Evolutionary conservation across 495 filamentous ascomycete species (phyloP), one percentile per base, ranked within the genome.

Genomic region (Hyphodiscus hymeniophilus): DNA sequence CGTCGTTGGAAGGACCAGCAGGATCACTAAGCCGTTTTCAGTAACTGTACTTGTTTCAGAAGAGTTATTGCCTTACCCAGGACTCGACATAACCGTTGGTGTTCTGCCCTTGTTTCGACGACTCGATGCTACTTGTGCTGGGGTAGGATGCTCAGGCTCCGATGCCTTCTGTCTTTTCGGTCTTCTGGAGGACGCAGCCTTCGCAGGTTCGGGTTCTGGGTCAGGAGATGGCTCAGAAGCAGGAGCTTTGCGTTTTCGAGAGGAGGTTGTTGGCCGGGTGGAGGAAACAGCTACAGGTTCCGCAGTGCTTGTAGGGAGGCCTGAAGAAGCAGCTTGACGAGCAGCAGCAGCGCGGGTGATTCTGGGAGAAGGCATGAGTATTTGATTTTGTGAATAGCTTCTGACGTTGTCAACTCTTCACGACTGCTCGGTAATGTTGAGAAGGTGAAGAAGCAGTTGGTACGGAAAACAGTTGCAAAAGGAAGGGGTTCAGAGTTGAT

Each of bases 301-400:
- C 61, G 66, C 60, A 16, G 24, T 24, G 15, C n/a, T 31, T 26
- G n/a, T 51, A 46, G 59, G 64, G 42, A 65, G 52, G 34, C 66
- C 67, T 58, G 63, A 66, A 52, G 71, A 67, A 46, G 82, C 83
- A 64, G 83, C 83, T 73, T 79, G 74, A 72, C 82, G 79, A 57
- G 85, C 77, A 55, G 85, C 87, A 65, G 85, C 80, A 69, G 85
- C 89, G 46, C 82, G 75, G 79, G 85, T 89, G 48, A 82, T 75
- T 80, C 85, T 90, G 77, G 26, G 26, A 74, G 84, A 85, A 74
- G 84, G 84, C 85, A 88, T 89, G 79, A 86, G 85, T 75, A 57
- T 52, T 24, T 54, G 47, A n/a, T 53, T 41, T 21, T 40, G 38
- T 38, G 18, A 38, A 30, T 47, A 18, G 31, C 39, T 35, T 22